Evolutionary conservation across 805 yeast species (phyloP), one percentile per base, ranked within the genome.

Genomic region (Metschnikowia amazonensis): DNA sequence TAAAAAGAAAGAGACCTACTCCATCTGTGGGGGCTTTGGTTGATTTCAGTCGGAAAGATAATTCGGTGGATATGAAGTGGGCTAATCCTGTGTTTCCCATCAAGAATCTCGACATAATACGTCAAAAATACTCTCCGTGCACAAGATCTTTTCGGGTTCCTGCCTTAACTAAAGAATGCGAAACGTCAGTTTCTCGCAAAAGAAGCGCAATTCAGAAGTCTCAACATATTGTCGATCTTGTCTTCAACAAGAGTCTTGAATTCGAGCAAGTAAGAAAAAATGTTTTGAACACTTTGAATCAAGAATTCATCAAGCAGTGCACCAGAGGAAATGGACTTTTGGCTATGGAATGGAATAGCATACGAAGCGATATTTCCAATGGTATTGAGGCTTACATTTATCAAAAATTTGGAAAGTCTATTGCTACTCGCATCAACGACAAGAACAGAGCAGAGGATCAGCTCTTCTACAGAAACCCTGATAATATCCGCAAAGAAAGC

Each of bases 271-370:
- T 60, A 42, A 49, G 66, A 5, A 58, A 58, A 14, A 51, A 59
- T 9, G 52, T 66, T 30, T 60, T 60, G 18, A 55, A 58, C 25
- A 64, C 70, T 69, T 55, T 69, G 30, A 51, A 52, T 44, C 60
- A 61, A 27, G 67, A 60, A 53, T 70, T 71, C 50, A 67, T 59
- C 41, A 66, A 66, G 49, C 70, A 66, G 37, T 66, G 66, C 47
- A 57, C 66, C 4, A 51, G 62, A 7, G 62, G 62, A 9, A 66
- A 65, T 52, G 70, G 71, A 14, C 53, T 69, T 14, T 37, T 69
- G 20, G 71, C 65, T 2, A 66, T 71, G 53, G 75, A 69, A 55
- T 71, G 74, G 74, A 74, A 71, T 44, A 71, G 66, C 43, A 63
- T 70, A 30, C 51, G 75, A 25, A 59, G 63, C 45, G 76, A 71